phyloP scores from a whole-genome alignment of 805 yeast species.

The Suhomyces kilbournensis region DNA sequence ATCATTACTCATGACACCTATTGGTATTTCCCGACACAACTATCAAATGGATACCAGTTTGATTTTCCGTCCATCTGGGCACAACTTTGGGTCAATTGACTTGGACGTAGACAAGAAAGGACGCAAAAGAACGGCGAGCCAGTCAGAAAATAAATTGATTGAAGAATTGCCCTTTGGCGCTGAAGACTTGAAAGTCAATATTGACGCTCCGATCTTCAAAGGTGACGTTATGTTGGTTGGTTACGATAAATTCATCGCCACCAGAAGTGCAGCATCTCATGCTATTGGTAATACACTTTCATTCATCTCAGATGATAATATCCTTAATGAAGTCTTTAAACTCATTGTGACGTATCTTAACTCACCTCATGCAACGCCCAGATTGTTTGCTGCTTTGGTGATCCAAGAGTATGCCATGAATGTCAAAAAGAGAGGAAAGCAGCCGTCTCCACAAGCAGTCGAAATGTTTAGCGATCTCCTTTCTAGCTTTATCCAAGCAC shows the following conservation, averaged over 20 bases:
- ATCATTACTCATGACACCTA: conserved; percentile 82
- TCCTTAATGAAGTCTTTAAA: conserved; percentile 38
- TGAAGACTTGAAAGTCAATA: conserved; percentile 68
- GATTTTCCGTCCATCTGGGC: conserved; percentile 78
- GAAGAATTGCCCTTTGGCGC: conserved; percentile 43
- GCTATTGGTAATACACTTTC: conserved; percentile 72
- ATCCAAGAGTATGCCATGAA: conserved; percentile 62
- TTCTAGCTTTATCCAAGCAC: conserved; percentile 37
- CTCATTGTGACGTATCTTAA: conserved; percentile 42
- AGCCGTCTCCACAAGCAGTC: conserved; percentile 16
- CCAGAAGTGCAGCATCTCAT: conserved; percentile 70
- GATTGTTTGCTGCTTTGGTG: conserved; percentile 65
- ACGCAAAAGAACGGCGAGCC: conserved; percentile 44
- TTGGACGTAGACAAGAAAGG: conserved; percentile 36
- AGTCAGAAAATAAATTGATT: conserved; percentile 9
- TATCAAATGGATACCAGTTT: conserved; percentile 77
- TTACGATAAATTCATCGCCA: conserved; percentile 64
- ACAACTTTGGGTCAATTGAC: conserved; percentile 27
- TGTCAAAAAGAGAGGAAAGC: conserved; percentile 15
- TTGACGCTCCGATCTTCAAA: conserved; percentile 86
- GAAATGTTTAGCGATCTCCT: conserved; percentile 26
- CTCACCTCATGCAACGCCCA: conserved; percentile 76
- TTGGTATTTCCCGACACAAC: conserved; percentile 86
- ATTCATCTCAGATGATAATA: conserved; percentile 38
- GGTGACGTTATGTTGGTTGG: conserved; percentile 92